Evolutionary conservation across 2,329 filamentous ascomycete species (phyloP).

Genomic region (Pseudocercospora ulei): DNA sequence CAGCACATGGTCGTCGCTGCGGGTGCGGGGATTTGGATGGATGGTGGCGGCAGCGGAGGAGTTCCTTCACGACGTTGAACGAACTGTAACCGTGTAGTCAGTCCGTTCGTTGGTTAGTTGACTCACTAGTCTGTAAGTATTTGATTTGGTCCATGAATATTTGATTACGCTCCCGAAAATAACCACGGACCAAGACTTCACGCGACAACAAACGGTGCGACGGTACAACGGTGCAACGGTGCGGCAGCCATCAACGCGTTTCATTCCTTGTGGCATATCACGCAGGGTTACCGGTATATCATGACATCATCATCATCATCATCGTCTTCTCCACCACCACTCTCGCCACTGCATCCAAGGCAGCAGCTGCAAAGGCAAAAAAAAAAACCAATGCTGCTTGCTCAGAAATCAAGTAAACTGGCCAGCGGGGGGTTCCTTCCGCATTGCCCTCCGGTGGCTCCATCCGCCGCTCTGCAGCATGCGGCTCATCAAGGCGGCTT

Average conservation of each 20-base stretch:
- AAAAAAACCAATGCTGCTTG: too few species aligned
- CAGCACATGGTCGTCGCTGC: slow-evolving; percentile 46
- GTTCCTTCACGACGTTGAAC: too few species aligned
- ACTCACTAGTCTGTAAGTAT: too few species aligned
- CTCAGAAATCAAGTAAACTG: background rate
- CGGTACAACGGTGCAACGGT: background rate
- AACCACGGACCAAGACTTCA: too few species aligned
- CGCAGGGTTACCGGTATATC: background rate
- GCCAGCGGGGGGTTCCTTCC: slow-evolving; percentile 12
- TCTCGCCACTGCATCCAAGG: slow-evolving; percentile 6
- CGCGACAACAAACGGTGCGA: too few species aligned
- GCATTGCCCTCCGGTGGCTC: slow-evolving; percentile 8
- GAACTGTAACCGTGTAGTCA: too few species aligned
- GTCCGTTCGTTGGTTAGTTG: too few species aligned
- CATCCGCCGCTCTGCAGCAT: too few species aligned
- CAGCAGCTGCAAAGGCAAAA: too few species aligned
- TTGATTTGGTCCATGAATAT: slow-evolving; percentile 1
- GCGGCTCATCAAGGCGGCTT: slow-evolving; percentile 1
- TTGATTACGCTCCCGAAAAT: too few species aligned
- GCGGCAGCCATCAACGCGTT: background rate
- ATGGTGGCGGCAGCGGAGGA: slow-evolving; percentile 32
- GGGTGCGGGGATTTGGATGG: slow-evolving; percentile 25
- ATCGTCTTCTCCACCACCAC: too few species aligned
- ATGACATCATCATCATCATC: background rate
- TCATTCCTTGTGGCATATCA: slow-evolving; percentile 4